Conservation (phyloP, 2,329 filamentous ascomycete genomes). For the Colletotrichum scovillei region DNA sequence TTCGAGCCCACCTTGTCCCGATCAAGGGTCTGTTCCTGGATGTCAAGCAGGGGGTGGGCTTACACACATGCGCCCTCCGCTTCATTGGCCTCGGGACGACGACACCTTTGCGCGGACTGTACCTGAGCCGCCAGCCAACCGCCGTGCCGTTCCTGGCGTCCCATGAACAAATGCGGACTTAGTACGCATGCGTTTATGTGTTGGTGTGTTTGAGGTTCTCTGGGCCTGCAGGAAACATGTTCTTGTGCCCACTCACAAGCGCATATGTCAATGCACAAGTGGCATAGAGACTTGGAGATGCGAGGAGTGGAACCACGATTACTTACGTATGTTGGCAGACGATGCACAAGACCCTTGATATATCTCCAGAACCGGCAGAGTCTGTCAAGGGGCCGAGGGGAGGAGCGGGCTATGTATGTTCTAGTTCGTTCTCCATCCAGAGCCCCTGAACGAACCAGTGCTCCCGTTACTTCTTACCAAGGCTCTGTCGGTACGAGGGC, state of each 20-base stretch:
- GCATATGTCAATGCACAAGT: not conserved
- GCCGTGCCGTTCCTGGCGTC: conserved; percentile 19
- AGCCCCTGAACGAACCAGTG: not conserved
- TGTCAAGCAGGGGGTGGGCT: not conserved
- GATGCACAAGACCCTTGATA: not conserved
- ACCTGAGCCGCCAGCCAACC: conserved; percentile 31
- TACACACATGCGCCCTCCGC: conserved; percentile 12
- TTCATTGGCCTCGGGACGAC: conserved; percentile 19
- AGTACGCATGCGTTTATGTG: not conserved
- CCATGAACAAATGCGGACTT: not conserved
- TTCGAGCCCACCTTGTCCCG: not conserved
- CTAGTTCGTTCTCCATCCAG: conserved; percentile 13
- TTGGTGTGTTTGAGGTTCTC: not conserved
- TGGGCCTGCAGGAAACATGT: conserved; percentile 8
- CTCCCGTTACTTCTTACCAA: not conserved
- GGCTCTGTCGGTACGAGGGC: conserved; percentile 3
- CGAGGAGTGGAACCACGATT: not conserved
- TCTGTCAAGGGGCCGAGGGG: conserved; percentile 10
- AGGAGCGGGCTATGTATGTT: conserved; percentile 10
- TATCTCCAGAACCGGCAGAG: not conserved
- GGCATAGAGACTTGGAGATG: not conserved
- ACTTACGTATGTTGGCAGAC: not conserved
- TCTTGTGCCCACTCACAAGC: not conserved
- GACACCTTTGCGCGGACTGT: conserved; percentile 10
- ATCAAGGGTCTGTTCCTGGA: conserved; percentile 26